Percentiles rank a stretch among this genome's conserved stretches.
phyloP scores from a whole-genome alignment of 2,329 filamentous ascomycete species.

The Metarhizium brunneum region DNA sequence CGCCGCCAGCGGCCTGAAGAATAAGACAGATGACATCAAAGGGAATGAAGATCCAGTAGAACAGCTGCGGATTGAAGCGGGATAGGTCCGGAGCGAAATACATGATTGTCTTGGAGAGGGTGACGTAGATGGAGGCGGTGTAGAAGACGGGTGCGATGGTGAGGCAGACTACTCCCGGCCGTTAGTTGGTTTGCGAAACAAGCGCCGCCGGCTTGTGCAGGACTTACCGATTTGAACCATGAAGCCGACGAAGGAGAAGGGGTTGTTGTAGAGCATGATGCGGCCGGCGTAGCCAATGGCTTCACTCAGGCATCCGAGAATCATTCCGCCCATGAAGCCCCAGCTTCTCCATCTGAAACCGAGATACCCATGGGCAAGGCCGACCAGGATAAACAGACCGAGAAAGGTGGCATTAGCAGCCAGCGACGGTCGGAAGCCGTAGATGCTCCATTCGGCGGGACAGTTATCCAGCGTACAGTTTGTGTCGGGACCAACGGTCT shows the following conservation, averaged over 20 bases:
- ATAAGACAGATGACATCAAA: constrained; percentile 47
- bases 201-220: neutral
- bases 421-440: constrained; percentile 45
- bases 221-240: constrained; percentile 53
- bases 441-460: constrained; percentile 36
- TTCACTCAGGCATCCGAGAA: constrained; percentile 46
- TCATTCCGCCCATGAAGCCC: constrained; percentile 42
- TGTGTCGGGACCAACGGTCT: constrained; percentile 32
- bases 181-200: neutral
- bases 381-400: constrained; percentile 36
- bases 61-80: constrained; percentile 32
- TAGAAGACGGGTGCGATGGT: constrained; percentile 39
- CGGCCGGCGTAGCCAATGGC: constrained; percentile 55
- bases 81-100: constrained; percentile 30
- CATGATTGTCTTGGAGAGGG: constrained; percentile 36
- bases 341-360: constrained; percentile 37
- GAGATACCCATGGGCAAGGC: constrained; percentile 31
- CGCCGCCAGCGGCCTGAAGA: constrained; percentile 49
- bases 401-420: constrained; percentile 43
- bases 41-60: constrained; percentile 42
- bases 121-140: constrained; percentile 58
- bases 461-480: constrained; percentile 41
- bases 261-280: constrained; percentile 46
- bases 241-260: constrained; percentile 50
- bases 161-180: constrained; percentile 36